Conservation (phyloP, 1,284 basidiomycete genomes). For the Leccinum angustisporum region DNA sequence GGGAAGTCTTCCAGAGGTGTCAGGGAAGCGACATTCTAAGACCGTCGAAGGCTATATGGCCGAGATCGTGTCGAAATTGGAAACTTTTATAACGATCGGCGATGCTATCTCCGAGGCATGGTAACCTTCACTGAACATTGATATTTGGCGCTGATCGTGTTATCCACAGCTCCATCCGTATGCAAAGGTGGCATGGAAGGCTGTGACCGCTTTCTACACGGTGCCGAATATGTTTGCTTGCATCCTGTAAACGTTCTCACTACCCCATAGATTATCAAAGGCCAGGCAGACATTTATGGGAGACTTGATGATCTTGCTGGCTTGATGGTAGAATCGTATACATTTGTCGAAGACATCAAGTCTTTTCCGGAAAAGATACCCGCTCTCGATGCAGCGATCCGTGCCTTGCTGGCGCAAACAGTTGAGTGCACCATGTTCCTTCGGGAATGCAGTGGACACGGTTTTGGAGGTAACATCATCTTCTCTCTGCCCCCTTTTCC, state of each 20-base stretch:
- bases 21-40: neutral
- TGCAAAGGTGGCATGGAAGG: slow-evolving; percentile 28
- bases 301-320: slow-evolving; percentile 25
- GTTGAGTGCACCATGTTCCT: slow-evolving; percentile 37
- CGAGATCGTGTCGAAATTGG: slow-evolving; percentile 24
- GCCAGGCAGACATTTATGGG: slow-evolving; percentile 27
- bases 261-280: slow-evolving; percentile 24
- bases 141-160: neutral
- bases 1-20: slow-evolving; percentile 1
- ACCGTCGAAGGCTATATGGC: slow-evolving; percentile 20
- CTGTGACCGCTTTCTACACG: slow-evolving; percentile 27
- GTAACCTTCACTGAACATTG: neutral
- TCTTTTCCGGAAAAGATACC: slow-evolving; percentile 30
- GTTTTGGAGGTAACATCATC: slow-evolving; percentile 31
- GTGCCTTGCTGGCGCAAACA: slow-evolving; percentile 30
- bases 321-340: slow-evolving; percentile 32
- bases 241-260: slow-evolving; percentile 11
- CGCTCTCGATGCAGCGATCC: slow-evolving; percentile 29
- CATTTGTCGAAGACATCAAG: slow-evolving; percentile 33
- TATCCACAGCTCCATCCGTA: slow-evolving; percentile 25
- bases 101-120: slow-evolving; percentile 26
- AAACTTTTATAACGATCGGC: slow-evolving; percentile 25
- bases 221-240: slow-evolving; percentile 9
- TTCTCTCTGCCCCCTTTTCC: neutral
- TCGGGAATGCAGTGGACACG: slow-evolving; percentile 33